Evolutionary conservation across 768 basidiomycete genomes (phyloP), one percentile per base, ranked within the genome.

Genomic region (Podaxis sp.): DNA sequence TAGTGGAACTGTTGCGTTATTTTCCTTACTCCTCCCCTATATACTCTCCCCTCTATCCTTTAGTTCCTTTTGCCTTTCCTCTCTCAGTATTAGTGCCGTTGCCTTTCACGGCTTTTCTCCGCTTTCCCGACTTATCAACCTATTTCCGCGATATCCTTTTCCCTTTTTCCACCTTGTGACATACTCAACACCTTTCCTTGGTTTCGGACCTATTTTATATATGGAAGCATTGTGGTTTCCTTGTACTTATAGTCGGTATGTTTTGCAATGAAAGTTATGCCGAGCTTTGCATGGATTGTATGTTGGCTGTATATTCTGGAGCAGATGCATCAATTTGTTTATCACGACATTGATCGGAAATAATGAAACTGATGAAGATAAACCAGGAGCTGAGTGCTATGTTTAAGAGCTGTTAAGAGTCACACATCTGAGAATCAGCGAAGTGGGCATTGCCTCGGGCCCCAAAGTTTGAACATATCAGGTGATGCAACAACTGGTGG

Each of bases 181-280:
- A 50, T 50, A 2, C 49, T 50, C 49, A 15, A 50, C 22, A 17
- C 12, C 12, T 22, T 24, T 17, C n/a, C n/a, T 55, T 55, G 20
- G 54, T 24, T 55, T 55, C 37, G 33, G 54, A 50, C 10, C 8
- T 24, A 50, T 55, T 28, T 55, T 55, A 13, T 55, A 55, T 55
- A 55, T 26, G 54, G 54, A 55, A 55, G 37, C 54, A 55, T 28
- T 55, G 36, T 55, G 54, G n/a, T 55, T 55, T 28, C 54, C 17
- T 37, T 55, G 54, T 55, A 55, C 54, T 33, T 20, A 22, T 55
- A 55, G 37, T 55, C 33, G 10, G 24, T 55, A 55, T 37, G 54
- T 55, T 38, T 50, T 50, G 54, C 54, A 38, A 55, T 55, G 54
- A 55, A 50, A 55, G 20, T 55, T 38, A 55, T 38, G 54, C 22